Conservation (phyloP, 768 basidiomycete genomes). For the Lentinula edodes region DNA sequence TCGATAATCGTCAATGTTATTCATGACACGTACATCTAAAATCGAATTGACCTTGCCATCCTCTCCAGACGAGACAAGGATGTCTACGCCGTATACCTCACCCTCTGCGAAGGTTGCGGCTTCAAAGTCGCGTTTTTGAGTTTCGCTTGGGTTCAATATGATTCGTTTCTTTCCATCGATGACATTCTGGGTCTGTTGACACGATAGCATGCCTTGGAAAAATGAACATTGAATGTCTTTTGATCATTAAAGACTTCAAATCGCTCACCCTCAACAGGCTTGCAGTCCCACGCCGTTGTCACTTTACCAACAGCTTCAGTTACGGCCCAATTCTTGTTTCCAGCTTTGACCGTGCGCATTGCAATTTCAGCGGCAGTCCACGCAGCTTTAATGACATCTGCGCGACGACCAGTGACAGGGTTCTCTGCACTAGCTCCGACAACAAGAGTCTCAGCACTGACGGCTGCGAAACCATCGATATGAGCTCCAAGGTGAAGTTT, state of each 20-base stretch:
- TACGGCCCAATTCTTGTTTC: slow-evolving; percentile 92
- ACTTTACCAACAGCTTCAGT: slow-evolving; percentile 81
- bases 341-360: slow-evolving; percentile 85
- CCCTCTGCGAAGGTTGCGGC: slow-evolving; percentile 82
- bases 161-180: slow-evolving; percentile 97
- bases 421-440: slow-evolving; percentile 69
- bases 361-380: slow-evolving; percentile 91
- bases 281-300: slow-evolving; percentile 72
- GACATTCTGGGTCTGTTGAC: slow-evolving; percentile 90
- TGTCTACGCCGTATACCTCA: slow-evolving; percentile 93
- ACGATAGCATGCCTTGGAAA: slow-evolving; percentile 86
- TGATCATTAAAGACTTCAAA: not conserved
- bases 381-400: slow-evolving; percentile 91
- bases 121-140: slow-evolving; percentile 84
- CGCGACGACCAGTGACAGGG: slow-evolving; percentile 80
- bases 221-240: slow-evolving; percentile 6
- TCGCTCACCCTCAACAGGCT: slow-evolving; percentile 82
- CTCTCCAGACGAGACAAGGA: slow-evolving; percentile 80
- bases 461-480: slow-evolving; percentile 94
- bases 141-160: slow-evolving; percentile 83
- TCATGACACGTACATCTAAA: not conserved
- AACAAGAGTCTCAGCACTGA: slow-evolving; percentile 90
- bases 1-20: slow-evolving; percentile 1
- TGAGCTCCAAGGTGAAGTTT: slow-evolving; percentile 96
- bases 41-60: slow-evolving; percentile 76